Percentiles rank a stretch among this genome's conserved stretches.
phyloP scores from a whole-genome alignment of 306 rosid genomes.

The Sicyos edulis region DNA sequence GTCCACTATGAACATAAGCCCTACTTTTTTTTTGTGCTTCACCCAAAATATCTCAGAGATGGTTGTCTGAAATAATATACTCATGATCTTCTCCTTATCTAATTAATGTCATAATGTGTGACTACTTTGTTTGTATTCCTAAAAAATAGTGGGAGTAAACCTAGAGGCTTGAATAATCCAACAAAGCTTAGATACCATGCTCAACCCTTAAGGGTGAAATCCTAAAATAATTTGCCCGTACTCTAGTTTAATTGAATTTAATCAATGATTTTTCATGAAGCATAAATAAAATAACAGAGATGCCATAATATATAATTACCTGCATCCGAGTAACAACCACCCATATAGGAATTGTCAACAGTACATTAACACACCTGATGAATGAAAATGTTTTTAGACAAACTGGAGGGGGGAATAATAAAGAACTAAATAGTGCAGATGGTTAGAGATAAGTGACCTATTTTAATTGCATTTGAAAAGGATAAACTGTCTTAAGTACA shows the following conservation, averaged over 20 bases:
- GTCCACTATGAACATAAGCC: too few species aligned
- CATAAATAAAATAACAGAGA: neutral
- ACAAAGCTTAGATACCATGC: neutral
- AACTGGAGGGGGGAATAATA: conserved; percentile 18
- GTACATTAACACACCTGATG: conserved; percentile 88
- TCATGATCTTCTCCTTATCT: too few species aligned
- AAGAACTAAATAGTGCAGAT: neutral
- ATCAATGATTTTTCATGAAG: neutral
- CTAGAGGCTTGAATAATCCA: neutral
- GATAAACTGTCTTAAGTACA: neutral
- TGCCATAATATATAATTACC: conserved; percentile 36
- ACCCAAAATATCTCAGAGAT: too few species aligned
- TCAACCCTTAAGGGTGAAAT: neutral
- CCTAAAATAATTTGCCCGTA: too few species aligned
- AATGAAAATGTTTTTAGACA: conserved; percentile 24
- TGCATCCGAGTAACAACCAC: conserved; percentile 90
- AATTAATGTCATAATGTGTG: neutral
- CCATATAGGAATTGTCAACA: conserved; percentile 93
- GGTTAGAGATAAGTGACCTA: conserved; percentile 1
- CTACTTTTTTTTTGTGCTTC: too few species aligned
- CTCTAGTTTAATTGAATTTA: too few species aligned
- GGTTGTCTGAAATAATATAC: too few species aligned
- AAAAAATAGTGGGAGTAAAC: neutral
- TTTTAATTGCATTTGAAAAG: neutral
- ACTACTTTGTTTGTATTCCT: too few species aligned